A percentile compares a stretch with the other conserved stretches of the same genome.
Conservation (phyloP, 805 yeast genomes). For the Saturnispora saitoi region DNA sequence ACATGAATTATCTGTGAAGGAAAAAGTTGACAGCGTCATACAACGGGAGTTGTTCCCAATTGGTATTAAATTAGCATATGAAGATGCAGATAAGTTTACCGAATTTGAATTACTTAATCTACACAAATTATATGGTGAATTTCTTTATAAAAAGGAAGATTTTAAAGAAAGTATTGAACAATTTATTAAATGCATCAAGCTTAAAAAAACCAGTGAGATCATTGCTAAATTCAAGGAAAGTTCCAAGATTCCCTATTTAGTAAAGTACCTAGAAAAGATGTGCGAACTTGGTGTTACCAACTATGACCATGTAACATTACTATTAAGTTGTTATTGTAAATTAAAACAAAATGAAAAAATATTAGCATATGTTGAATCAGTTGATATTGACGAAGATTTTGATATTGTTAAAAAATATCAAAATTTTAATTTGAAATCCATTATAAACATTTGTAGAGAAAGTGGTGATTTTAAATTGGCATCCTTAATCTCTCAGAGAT, state of each 20-base stretch:
- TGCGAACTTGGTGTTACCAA: conserved; percentile 47
- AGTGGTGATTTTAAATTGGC: conserved; percentile 62
- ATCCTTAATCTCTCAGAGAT: conserved; percentile 56
- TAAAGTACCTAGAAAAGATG: conserved; percentile 55
- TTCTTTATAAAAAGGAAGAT: conserved; percentile 56
- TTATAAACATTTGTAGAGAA: conserved; percentile 64
- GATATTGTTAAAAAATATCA: conserved; percentile 29
- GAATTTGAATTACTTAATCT: conserved; percentile 31
- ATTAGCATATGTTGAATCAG: conserved; percentile 41
- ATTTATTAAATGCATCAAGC: conserved; percentile 41
- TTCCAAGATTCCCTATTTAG: conserved; percentile 55
- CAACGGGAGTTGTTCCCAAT: conserved; percentile 63
- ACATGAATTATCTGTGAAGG: conserved; percentile 56
- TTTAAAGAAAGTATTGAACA: conserved; percentile 64
- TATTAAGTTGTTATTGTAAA: conserved; percentile 74
- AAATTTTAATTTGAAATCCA: conserved; percentile 58
- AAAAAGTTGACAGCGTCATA: conserved; percentile 58
- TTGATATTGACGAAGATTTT: conserved; percentile 28
- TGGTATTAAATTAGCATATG: conserved; percentile 59
- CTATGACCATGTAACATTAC: conserved; percentile 74
- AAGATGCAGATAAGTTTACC: conserved; percentile 19
- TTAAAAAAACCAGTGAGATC: conserved; percentile 63
- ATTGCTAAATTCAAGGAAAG: conserved; percentile 75
- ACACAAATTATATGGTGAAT: conserved; percentile 60
- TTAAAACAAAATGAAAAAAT: conserved; percentile 54